Evolutionary conservation across 306 rosid genomes (phyloP), one percentile per base, ranked within the genome.

Genomic region (Inga laurina): DNA sequence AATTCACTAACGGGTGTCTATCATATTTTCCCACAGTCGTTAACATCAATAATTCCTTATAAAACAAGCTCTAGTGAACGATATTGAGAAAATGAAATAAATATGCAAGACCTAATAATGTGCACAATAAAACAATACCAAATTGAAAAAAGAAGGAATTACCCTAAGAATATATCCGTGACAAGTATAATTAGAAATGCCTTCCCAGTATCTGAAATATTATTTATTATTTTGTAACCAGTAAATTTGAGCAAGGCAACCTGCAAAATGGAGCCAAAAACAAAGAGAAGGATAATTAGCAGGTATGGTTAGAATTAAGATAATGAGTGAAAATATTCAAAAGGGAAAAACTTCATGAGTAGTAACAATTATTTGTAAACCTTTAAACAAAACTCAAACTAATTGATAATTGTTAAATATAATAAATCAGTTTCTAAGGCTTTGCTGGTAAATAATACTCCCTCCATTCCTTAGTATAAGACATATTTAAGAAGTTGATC

Each of bases 191-290:
- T 91, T 64, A 96, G 87, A 88, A 96, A 90, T 66, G 98, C 98
- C 94, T 96, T 96, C 89, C 97, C 99, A 57, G 98, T 90, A 88
- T 96, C 98, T 75, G 99, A 93, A 80, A 96, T 85, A 78, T 93
- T 92, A 87, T 90, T 92, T 88, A 96, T 82, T 75, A 96, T 92
- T 87, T 93, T 95, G 84, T 95, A 95, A 64, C 99, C 97, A 32
- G 98, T 93, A 90, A 93, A 93, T 88, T 96, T 96, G 91, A 96
- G 92, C 98, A 96, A 88, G 59, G 98, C 97, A 85, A 96, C 98
- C 99, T 96, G 98, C 88, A 91, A 85, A 88, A 84, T 79, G 30
- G 77, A 85, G 81, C 14, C 34, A 59, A 78, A 74, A 83, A 75
- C 62, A 85, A 84, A 82, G 68, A 12, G 75, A 72, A 66, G 54